A percentile compares a stretch with the other conserved stretches of the same genome.
These are phyloP conservation scores for Krasilnikovozyma curviuscula DNA, from an alignment of 768 basidiomycete genomes.

Conservation along the genomic window DNA sequence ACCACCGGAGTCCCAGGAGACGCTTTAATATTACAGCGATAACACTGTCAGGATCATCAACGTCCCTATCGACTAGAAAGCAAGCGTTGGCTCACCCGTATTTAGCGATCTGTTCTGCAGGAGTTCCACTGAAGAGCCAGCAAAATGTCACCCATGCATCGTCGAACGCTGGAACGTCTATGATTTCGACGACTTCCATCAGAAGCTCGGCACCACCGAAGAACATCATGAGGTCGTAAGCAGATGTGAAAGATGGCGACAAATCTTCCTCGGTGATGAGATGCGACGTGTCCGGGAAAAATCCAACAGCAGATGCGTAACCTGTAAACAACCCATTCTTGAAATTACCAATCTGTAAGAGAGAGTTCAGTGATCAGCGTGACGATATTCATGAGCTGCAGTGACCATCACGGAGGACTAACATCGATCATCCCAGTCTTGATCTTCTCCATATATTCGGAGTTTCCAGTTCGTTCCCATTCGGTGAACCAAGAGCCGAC, in stretches of 20 bases:
- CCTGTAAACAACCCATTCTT: neutral
- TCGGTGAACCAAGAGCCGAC: constrained; percentile 1
- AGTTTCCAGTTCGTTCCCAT: constrained; percentile 1
- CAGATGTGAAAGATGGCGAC: neutral
- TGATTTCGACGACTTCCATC: neutral
- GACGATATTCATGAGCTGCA: no score
- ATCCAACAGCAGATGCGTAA: neutral
- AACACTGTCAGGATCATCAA: no score
- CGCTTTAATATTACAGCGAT: no score
- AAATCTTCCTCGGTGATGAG: constrained; percentile 1
- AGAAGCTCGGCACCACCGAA: constrained; percentile 4
- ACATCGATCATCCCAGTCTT: constrained; percentile 1
- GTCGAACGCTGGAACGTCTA: constrained; percentile 1
- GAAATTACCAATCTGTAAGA: neutral
- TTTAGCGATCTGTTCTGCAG: neutral
- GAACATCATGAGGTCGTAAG: neutral
- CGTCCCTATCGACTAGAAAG: no score
- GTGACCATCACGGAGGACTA: no score
- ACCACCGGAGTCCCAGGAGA: neutral
- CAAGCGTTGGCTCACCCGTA: no score
- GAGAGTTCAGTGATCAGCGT: no score
- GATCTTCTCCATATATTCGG: neutral
- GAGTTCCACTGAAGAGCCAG: neutral
- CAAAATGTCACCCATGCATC: neutral
- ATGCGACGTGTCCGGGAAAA: neutral